phyloP scores from a whole-genome alignment of 441 rosid genomes.

The Gossypium armourianum region DNA sequence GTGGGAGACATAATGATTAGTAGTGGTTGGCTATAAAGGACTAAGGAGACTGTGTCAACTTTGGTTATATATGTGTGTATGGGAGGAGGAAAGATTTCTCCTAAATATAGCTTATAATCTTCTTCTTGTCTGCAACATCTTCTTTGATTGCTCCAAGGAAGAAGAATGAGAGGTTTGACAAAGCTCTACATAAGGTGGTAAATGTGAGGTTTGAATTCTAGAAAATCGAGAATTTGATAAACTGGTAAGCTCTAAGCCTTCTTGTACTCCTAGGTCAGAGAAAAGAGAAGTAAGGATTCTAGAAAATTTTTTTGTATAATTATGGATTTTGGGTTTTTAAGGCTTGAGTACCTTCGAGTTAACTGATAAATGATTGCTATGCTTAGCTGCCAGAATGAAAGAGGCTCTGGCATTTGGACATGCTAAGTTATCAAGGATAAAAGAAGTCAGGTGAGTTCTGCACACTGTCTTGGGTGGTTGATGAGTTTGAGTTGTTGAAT shows the following conservation, averaged over 20 bases:
- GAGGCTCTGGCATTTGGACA: not conserved
- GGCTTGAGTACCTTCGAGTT: not conserved
- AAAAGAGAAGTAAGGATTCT: not conserved
- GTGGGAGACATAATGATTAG: not conserved
- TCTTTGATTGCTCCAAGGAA: not conserved
- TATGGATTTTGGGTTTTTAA: not conserved
- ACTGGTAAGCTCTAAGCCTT: not conserved
- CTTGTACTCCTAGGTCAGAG: not conserved
- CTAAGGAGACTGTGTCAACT: not conserved
- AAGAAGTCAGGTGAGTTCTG: not conserved
- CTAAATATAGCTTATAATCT: not conserved
- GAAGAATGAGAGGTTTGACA: not conserved
- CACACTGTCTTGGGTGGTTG: not conserved
- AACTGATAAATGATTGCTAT: no score
- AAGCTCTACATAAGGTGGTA: not conserved
- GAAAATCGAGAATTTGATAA: no score
- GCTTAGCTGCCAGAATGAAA: not conserved
- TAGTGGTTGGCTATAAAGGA: not conserved
- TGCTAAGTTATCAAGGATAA: not conserved
- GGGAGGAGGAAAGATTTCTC: not conserved
- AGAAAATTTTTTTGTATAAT: no score
- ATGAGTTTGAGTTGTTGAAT: not conserved
- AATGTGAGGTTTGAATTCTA: not conserved
- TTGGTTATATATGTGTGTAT: no score
- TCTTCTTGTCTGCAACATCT: not conserved